Base-by-base conservation (phyloP, 257 asterid genomes). In the Nicotiana attenuata region DNA sequence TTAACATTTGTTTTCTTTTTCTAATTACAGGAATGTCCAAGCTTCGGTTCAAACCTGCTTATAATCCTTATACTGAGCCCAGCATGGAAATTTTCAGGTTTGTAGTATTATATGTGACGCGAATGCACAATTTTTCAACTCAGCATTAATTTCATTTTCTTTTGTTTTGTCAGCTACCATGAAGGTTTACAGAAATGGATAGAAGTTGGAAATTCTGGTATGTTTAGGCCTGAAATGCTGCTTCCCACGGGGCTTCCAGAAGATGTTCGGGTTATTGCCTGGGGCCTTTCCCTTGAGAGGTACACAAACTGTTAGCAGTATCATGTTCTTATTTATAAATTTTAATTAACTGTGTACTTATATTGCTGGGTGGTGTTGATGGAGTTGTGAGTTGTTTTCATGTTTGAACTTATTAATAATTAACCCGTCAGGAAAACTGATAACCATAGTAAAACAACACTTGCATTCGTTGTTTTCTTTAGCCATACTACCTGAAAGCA, bases 241-340 rank as follows among this genome's bases (percentile, higher is more conserved):
- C 95, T 65, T 31, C 99, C 99, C 0, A 95, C 93, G 99, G 97
- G 98, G 65, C 92, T 95, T 52, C 99, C 99, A 2, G 95, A 91
- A 87, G 98, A 95, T 83, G 98, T 92, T 31, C 94, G 89, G 82
- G 98, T 93, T 78, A 93, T 93, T 69, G 99, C 99, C 19, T 95
- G 99, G 99, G 99, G 99, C 53, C 97, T 96, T 85, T 96, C 99
- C 50, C 97, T 96, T 59, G 99, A 96, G 85, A 96, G 99, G 99
- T 93, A 88, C 67, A 61, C 10, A 24, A 76, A 10, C 52, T 38
- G 26, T 82, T 50, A 33, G 5, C 66, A 22, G 45, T 65, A 65
- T 29, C 28, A 81, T 35, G 28, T 47, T 41, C 76, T 26, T 33
- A 4, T 38, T 76, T 69, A 22, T 61, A 22, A 20, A 24, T 61